Evolutionary conservation across 1,284 basidiomycete genomes (phyloP).

Genomic region (Apiotrichum siamense): DNA sequence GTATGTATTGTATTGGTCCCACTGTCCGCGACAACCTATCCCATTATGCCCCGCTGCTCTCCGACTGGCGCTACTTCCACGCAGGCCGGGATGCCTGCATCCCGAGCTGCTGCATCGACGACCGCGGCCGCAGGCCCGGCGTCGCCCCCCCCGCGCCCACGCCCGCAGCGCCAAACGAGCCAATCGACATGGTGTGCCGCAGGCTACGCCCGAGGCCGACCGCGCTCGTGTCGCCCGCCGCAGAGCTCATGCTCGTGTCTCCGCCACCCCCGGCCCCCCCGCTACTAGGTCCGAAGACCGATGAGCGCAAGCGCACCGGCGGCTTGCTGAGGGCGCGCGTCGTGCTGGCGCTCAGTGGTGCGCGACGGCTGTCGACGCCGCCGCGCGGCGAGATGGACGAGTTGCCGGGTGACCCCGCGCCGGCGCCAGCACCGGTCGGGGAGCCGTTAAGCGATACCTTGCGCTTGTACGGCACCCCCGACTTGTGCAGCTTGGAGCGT

Average conservation of each 20-base stretch:
- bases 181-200: conserved; percentile 1
- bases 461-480: conserved; percentile 9
- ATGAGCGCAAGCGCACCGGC: not conserved
- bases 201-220: not conserved
- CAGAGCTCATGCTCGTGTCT: not conserved
- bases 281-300: too few species aligned
- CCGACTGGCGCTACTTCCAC: not conserved
- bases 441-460: conserved; percentile 8
- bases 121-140: not conserved
- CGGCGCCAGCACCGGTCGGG: too few species aligned
- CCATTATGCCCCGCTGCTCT: too few species aligned
- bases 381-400: conserved; percentile 10
- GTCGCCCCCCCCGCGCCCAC: not conserved
- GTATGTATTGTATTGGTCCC: not conserved
- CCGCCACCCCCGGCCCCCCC: too few species aligned
- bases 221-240: not conserved
- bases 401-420: conserved; percentile 6
- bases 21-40: not conserved
- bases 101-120: conserved; percentile 1
- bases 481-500: conserved; percentile 10
- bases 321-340: not conserved
- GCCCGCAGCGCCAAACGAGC: not conserved
- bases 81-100: not conserved
- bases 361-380: not conserved
- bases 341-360: not conserved